Base-by-base conservation (phyloP, 176 grass and related monocot genomes). In the Juncus inflexus region DNA sequence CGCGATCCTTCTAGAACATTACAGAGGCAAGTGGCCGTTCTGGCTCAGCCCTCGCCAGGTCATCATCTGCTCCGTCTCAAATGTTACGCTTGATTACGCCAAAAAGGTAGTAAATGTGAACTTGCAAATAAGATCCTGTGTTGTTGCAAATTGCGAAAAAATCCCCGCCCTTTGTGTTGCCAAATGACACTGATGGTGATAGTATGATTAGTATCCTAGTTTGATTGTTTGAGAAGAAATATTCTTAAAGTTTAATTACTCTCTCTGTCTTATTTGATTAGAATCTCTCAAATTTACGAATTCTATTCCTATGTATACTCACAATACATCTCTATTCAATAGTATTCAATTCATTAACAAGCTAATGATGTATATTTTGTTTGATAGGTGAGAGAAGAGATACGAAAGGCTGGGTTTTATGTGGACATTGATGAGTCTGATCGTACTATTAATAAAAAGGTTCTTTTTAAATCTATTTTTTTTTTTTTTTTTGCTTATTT, bases 21-120 rank as follows among this genome's bases (percentile, higher is more conserved):
- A 97, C 66, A 97, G 89, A 64, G 94, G 94, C 74, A 97, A 97
- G 77, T 97, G 94, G 94, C 94, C 94, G 3, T 74, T 97, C 40
- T 97, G 94, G 94, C 72, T 97, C 45, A 97, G 94, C 80, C 94
- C 94, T 75, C 94, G 94, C n/a, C 94, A 97, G 76, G 94, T 80
- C 67, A 89, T 97, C 75, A 82, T 97, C 56, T 97, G 94, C 62
- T 86, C 83, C 49, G 63, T 97, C 59, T 89, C 85, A 49, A 65
- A 77, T 45, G 83, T 81, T 74, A 81, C 85, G 53, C 66, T 83
- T 65, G 78, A 71, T 55, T 97, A 91, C 72, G 88, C 80, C 19
- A 86, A 89, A 62, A 79, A 80, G 85, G 94, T 97, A 89, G 19
- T 28, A 28, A 28, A 28, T 28, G 19, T 28, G 19, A 28, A 28